A percentile compares a stretch with the other conserved stretches of the same genome.
Conservation (phyloP, 192 early-diverging fungal genomes). For the Coemansia sp. region DNA sequence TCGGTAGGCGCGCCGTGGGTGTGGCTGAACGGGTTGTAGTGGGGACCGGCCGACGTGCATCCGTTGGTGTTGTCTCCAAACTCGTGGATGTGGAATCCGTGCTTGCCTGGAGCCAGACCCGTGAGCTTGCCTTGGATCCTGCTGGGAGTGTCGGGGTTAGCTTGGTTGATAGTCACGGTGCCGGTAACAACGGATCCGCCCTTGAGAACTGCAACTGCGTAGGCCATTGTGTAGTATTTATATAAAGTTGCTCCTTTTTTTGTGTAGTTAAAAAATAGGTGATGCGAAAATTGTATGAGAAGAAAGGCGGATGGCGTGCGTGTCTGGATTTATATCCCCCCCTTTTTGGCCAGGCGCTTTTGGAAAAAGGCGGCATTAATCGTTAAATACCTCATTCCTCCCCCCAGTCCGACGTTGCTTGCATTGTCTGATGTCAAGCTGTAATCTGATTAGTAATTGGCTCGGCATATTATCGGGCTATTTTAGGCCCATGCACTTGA, state of each 20-base stretch:
- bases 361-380: neutral
- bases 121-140: slow-evolving; percentile 58
- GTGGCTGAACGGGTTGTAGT: slow-evolving; percentile 80
- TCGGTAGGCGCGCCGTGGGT: slow-evolving; percentile 78
- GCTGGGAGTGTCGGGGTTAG: slow-evolving; percentile 56
- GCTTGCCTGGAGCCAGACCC: slow-evolving; percentile 69
- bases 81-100: slow-evolving; percentile 90
- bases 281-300: neutral
- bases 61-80: slow-evolving; percentile 74
- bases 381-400: neutral
- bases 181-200: slow-evolving; percentile 68
- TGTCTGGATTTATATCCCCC: slow-evolving; percentile 1
- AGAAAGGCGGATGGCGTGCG: neutral
- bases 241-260: neutral
- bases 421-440: neutral
- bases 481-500: neutral
- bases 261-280: no score
- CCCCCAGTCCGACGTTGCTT: neutral
- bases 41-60: slow-evolving; percentile 82
- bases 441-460: neutral
- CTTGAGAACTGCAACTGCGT: slow-evolving; percentile 81
- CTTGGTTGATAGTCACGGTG: slow-evolving; percentile 72
- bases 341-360: neutral
- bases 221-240: slow-evolving; percentile 63
- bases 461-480: neutral